Evolutionary conservation across 192 early-diverging fungal species (phyloP).

Genomic region (Blastocladiella britannica): DNA sequence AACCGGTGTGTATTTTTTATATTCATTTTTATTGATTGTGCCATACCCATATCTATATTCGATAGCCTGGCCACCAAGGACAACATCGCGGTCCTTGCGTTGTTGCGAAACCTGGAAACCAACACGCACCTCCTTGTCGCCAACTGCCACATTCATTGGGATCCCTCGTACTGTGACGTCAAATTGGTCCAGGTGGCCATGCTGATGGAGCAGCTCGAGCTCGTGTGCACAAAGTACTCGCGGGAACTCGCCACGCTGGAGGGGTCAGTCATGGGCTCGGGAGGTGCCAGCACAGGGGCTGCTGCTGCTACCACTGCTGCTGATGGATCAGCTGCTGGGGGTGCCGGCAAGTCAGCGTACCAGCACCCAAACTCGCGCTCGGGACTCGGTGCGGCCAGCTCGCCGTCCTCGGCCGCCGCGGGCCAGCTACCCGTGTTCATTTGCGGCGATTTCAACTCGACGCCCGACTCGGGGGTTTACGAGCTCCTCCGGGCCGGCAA

Average conservation of each 20-base stretch:
- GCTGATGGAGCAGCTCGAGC: conserved; percentile 73
- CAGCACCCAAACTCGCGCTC: no score
- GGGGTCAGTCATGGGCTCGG: background rate
- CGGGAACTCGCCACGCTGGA: conserved; percentile 2
- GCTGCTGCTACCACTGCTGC: conserved; percentile 24
- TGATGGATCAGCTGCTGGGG: no score
- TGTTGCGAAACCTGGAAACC: conserved; percentile 67
- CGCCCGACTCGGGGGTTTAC: conserved; percentile 71
- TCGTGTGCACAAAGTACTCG: conserved; percentile 28
- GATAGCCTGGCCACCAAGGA: conserved; percentile 97
- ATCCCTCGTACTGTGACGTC: conserved; percentile 73
- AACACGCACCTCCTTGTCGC: conserved; percentile 48
- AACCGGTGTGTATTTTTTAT: no score
- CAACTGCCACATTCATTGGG: conserved; percentile 90
- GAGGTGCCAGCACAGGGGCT: background rate
- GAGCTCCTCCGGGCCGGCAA: conserved; percentile 65
- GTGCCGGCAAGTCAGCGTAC: no score
- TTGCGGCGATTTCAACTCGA: conserved; percentile 88
- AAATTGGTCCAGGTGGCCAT: conserved; percentile 90
- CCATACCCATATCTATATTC: no score
- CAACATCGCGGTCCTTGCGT: conserved; percentile 65
- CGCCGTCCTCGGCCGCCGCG: conserved; percentile 1
- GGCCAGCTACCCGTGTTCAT: conserved; percentile 30
- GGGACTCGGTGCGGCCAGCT: no score
- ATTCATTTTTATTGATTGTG: no score